Conservation (phyloP, 164 flowering plant genomes). For the Nymphaea colorata region DNA sequence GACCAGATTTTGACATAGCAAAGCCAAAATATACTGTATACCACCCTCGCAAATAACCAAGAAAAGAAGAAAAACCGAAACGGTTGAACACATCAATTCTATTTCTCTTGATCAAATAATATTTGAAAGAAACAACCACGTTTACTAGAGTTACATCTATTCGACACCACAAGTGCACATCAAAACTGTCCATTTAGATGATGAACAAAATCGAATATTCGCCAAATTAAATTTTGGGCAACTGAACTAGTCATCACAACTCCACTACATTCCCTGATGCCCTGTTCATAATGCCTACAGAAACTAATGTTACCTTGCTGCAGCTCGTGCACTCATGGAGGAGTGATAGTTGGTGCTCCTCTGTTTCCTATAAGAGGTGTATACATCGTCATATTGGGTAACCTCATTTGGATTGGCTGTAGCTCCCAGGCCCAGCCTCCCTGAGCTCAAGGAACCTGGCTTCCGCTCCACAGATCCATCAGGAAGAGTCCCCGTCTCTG, state of each 20-base stretch:
- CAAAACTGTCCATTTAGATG: neutral
- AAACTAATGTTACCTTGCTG: slow-evolving; percentile 16
- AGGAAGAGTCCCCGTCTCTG: slow-evolving; percentile 61
- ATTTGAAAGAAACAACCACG: too few relatives aligned
- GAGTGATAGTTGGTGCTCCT: slow-evolving; percentile 87
- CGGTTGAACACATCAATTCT: too few relatives aligned
- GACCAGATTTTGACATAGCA: neutral
- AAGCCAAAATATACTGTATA: too few relatives aligned
- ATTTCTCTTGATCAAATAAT: too few relatives aligned
- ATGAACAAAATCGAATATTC: neutral
- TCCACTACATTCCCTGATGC: neutral
- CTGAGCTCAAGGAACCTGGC: slow-evolving; percentile 58
- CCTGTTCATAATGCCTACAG: neutral
- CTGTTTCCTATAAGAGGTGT: slow-evolving; percentile 83
- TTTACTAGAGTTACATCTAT: too few relatives aligned
- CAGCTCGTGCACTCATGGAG: slow-evolving; percentile 85
- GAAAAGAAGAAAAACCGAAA: too few relatives aligned
- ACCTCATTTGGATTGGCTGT: slow-evolving; percentile 75
- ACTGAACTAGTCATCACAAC: neutral
- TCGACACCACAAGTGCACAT: neutral
- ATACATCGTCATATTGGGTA: slow-evolving; percentile 95
- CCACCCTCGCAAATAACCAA: too few relatives aligned
- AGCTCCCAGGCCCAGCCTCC: slow-evolving; percentile 89
- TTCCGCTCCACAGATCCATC: slow-evolving; percentile 74
- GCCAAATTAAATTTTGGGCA: neutral